Conservation (phyloP, 495 filamentous ascomycete genomes). For the Diplogelasinospora grovesii region DNA sequence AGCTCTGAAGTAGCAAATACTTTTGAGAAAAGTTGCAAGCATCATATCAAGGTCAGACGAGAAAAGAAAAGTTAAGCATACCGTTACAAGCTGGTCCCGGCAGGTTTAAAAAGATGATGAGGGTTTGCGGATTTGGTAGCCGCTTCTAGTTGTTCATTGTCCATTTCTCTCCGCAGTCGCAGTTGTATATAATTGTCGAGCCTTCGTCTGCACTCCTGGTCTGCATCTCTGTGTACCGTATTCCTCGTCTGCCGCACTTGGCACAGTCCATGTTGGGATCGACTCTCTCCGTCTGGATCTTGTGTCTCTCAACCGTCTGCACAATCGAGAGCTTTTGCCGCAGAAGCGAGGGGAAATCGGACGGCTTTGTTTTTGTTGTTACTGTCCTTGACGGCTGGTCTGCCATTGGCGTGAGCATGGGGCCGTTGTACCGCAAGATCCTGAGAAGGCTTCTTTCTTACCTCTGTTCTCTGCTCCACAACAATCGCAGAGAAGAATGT, state of each 20-base stretch:
- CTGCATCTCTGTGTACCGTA: conserved; percentile 80
- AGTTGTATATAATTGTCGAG: conserved; percentile 80
- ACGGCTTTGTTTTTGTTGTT: conserved; percentile 75
- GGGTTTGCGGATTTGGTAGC: not conserved
- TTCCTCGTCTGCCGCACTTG: conserved; percentile 73
- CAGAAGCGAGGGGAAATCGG: conserved; percentile 80
- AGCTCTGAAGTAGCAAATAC: no score
- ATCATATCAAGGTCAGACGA: no score
- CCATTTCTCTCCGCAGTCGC: conserved; percentile 73
- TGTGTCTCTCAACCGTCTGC: conserved; percentile 71
- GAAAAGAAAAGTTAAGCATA: no score
- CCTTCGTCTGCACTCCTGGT: conserved; percentile 93
- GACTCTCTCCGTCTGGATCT: conserved; percentile 69
- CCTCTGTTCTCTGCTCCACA: conserved; percentile 82
- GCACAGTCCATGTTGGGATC: conserved; percentile 64
- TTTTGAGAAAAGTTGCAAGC: no score
- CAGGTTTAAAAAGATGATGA: no score
- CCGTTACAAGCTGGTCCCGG: no score
- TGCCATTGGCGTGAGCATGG: conserved; percentile 27
- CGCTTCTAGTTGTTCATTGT: conserved; percentile 24
- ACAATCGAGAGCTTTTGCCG: conserved; percentile 79
- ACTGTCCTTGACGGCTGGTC: conserved; percentile 75
- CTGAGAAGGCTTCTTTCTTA: conserved; percentile 35
- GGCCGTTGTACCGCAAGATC: no score
- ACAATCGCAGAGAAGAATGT: conserved; percentile 71